A percentile compares a stretch with the other conserved stretches of the same genome.
Conservation (phyloP, 2,329 filamentous ascomycete genomes). For the Microsporum canis region DNA sequence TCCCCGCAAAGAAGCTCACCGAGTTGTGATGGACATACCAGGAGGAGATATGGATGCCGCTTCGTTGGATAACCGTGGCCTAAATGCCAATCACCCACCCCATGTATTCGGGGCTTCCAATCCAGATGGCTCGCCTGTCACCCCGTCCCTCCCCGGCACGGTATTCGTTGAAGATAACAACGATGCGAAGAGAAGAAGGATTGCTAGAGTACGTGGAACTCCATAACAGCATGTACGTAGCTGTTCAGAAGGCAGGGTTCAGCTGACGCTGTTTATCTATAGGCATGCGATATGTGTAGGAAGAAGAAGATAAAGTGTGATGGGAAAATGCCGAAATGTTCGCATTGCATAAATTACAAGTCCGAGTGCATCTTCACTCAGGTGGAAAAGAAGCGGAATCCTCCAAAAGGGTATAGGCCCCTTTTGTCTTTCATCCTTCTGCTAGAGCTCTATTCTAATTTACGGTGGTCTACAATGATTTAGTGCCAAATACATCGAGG, state of each 20-base stretch:
- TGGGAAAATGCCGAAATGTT: constrained; percentile 86
- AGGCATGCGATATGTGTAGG: constrained; percentile 93
- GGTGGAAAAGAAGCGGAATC: constrained; percentile 96
- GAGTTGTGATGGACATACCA: constrained; percentile 9
- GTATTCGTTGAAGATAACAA: constrained; percentile 44
- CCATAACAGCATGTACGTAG: neutral
- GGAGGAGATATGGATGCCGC: constrained; percentile 27
- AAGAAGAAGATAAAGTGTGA: constrained; percentile 96
- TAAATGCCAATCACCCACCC: constrained; percentile 53
- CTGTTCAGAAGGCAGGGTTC: neutral
- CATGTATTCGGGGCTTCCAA: constrained; percentile 58
- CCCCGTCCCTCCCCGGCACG: constrained; percentile 36
- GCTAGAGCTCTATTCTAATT: constrained; percentile 3
- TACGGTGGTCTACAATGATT: neutral
- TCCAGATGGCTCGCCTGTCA: constrained; percentile 49
- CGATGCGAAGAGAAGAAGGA: constrained; percentile 79
- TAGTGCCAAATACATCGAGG: constrained; percentile 95
- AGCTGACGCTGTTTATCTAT: neutral
- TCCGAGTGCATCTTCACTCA: constrained; percentile 95
- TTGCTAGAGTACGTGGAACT: constrained; percentile 58
- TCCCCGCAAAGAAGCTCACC: neutral
- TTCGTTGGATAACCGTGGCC: constrained; percentile 38
- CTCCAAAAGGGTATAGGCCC: constrained; percentile 73
- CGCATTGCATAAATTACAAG: constrained; percentile 95
- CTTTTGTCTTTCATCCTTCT: neutral